Percentiles rank a stretch among this genome's conserved stretches.
phyloP scores from a whole-genome alignment of 2,329 filamentous ascomycete species.

The Fusarium siculi region DNA sequence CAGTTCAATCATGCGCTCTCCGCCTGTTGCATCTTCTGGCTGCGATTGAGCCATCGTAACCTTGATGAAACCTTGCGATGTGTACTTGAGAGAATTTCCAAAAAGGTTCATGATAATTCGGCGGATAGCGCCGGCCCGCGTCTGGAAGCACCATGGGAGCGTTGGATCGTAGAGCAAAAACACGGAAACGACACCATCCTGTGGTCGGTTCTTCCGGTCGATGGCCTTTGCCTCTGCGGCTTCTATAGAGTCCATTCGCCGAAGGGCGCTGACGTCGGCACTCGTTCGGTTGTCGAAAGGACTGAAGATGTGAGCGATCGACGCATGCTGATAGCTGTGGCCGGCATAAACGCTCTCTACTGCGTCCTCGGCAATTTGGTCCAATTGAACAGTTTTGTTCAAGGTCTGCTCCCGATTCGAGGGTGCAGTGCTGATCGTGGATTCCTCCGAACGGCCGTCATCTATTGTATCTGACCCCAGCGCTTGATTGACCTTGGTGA shows the following conservation, averaged over 20 bases:
- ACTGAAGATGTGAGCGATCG: background rate
- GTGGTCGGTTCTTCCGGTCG: background rate
- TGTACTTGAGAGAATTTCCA: slow-evolving; percentile 73
- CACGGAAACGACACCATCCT: background rate
- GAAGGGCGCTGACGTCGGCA: background rate
- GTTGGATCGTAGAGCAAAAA: background rate
- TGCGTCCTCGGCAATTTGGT: background rate
- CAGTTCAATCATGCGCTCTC: slow-evolving; percentile 44
- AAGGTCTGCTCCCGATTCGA: background rate
- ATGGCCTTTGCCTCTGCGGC: background rate
- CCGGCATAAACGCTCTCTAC: slow-evolving; percentile 10
- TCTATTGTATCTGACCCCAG: fast-evolving
- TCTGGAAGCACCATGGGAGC: slow-evolving; percentile 60
- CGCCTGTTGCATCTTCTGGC: background rate
- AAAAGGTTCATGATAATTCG: slow-evolving; percentile 71
- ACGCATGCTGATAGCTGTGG: background rate
- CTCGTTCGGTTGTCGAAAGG: too few relatives aligned
- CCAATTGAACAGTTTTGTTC: background rate
- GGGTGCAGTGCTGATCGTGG: too few relatives aligned
- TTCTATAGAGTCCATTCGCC: background rate
- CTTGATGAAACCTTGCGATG: slow-evolving; percentile 48
- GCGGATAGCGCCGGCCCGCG: slow-evolving; percentile 60
- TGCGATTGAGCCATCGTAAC: slow-evolving; percentile 38
- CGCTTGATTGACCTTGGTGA: background rate
- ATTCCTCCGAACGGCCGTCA: fast-evolving